Evolutionary conservation across 2,329 filamentous ascomycete genomes (phyloP), one percentile per base, ranked within the genome.

Genomic region (Hypoxylon sp.): DNA sequence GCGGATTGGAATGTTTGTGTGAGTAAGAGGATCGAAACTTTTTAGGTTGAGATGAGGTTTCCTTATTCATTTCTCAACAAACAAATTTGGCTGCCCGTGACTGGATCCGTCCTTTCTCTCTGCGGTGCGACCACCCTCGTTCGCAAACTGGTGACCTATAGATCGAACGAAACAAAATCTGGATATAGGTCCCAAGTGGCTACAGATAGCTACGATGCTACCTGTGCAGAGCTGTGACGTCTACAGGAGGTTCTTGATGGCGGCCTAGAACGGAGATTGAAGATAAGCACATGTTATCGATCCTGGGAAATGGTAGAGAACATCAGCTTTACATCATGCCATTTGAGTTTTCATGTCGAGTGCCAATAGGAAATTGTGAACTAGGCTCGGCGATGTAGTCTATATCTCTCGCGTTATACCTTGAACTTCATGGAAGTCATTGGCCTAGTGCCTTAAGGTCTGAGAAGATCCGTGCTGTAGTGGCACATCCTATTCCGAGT

Each of bases 221-320:
- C 60, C 57, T 43, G 48, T 37, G 44, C 52, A 30, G n/a, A 49
- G 20, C 43, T 55, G 32, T 41, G 46, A 60, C 41, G 34, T 28
- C 34, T 34, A 41, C 49, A 39, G 43, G n/a, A n/a, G 50, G 43
- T 19, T 41, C 37, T 10, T 41, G n/a, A 51, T 22, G 13, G 41
- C 10, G 39, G 47, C 46, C 26, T 54, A 17, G 28, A 19, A 55
- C 28, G 30, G 57, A 37, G 26, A 49, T 48, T 28, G 41, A n/a
- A 58, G 58, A 62, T 58, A 65, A 65, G 52, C 62, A 65, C 62
- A 65, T 65, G 62, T 44, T 26, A 56, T 26, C 17, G 37, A 56
- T 7, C 24, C 7, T 26, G 62, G 55, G 49, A 43, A 52, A 26
- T 4, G 57, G 48, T 41, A 47, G 19, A 54, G 53, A 24, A 22